Conservation (phyloP, 306 rosid species). For the Alnus glutinosa region DNA sequence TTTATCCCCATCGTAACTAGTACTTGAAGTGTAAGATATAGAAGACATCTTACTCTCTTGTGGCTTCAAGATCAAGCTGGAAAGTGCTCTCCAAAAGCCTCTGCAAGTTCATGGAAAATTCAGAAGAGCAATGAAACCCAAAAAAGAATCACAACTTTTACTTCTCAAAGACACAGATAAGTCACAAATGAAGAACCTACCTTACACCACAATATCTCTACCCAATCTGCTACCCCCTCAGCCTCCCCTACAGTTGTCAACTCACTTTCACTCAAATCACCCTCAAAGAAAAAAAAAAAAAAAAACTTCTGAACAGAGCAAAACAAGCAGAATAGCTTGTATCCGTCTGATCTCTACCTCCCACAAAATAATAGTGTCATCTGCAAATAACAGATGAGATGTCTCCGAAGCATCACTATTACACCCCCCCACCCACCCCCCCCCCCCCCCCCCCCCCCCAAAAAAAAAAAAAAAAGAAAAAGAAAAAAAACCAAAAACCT, state of each 20-base stretch:
- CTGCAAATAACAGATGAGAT: not conserved
- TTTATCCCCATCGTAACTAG: not conserved
- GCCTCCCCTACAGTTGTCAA: not conserved
- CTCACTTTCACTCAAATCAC: not conserved
- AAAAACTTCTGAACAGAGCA: not conserved
- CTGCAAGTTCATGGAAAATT: conserved; percentile 41
- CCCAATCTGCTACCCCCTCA: too few species aligned
- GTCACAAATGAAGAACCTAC: too few species aligned
- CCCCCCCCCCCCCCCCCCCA: too few species aligned
- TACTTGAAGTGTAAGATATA: conserved; percentile 19
- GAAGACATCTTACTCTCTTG: conserved; percentile 67
- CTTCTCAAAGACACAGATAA: too few species aligned
- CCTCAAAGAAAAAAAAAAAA: too few species aligned
- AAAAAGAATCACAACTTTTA: too few species aligned
- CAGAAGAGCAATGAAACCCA: not conserved
- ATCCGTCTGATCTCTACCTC: not conserved
- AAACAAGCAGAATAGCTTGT: not conserved
- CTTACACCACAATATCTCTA: too few species aligned
- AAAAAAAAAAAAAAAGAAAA: too few species aligned
- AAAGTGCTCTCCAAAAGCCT: conserved; percentile 96
- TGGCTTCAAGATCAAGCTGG: conserved; percentile 73
- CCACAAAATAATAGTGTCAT: not conserved
- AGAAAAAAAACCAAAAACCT: not conserved
- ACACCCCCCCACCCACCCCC: too few species aligned
- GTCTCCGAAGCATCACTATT: not conserved